Evolutionary conservation across 148 eudicot genomes (phyloP), one percentile per base, ranked within the genome.

Genomic region (Cornus florida): DNA sequence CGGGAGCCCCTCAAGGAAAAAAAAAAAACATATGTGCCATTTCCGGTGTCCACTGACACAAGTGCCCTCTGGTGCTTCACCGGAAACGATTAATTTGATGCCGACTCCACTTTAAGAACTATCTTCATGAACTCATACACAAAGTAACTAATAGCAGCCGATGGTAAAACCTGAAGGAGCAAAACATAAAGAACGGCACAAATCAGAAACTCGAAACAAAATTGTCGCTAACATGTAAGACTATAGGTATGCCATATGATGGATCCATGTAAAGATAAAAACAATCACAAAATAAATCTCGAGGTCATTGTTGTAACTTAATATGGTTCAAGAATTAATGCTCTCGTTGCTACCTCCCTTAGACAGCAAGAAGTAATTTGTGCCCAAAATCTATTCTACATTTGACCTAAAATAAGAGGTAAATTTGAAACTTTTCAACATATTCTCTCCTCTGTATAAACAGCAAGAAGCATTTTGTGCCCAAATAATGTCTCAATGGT

Each of bases 131-230:
- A 92, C 87, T 96, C 99, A 13, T 93, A 96, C 3, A 96, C 98
- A 20, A 96, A 92, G 87, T 96, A 96, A 87, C 99, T 96, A 69
- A 96, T 93, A 79, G 99, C 99, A 85, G 99, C 99, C 43, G 99
- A 96, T 78, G 99, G 99, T 80, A 96, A 84, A 65, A 93, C 99
- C 98, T 95, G 93, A 57, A 84, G 70, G 72, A 78, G 46, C 78
- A 73, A 79, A 83, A 80, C 39, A 41, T 62, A 39, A 71, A 60
- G 24, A 82, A 31, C 41, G 60, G 50, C 17, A 50, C 11, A 69
- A 60, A 71, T 82, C 11, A 82, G 74, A n/a, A 66, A 2, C 7
- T 66, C 1, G 0, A 3, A 23, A 10, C 22, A n/a, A 35, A 46
- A 14, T 23, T 16, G 39, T 16, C 4, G 56, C 2, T 1, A 69